Base-by-base conservation (phyloP, 2,329 filamentous ascomycete genomes). In the Trichoderma simmonsii region DNA sequence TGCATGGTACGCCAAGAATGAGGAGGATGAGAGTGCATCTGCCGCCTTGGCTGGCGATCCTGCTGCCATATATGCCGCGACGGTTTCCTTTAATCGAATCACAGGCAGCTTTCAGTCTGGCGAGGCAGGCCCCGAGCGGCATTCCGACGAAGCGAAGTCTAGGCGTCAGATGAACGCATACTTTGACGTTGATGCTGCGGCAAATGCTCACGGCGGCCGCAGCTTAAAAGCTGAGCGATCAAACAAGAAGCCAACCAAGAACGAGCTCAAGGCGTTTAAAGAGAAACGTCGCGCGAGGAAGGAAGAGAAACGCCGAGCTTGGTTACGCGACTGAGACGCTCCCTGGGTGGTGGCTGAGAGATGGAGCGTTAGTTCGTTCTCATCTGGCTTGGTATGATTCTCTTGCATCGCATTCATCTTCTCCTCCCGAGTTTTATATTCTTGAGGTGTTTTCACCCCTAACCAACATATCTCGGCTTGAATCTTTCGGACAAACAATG, bases 171-270 rank as follows among this genome's bases (percentile, higher is more conserved):
- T 98, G 92, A 93, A 93, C 79, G 93, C 94, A 54, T 98, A 92
- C 83, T 99, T 98, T 81, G 95, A 99, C 79, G 95, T 98, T 57
- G 95, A 98, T 81, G 93, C 94, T 5, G 95, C 94, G 3, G 95
- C 95, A 5, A 98, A 97, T 79, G 89, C 89, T 72, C 95, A 99
- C 78, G 92, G 97, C 77, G 96, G 96, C 2, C 89, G 92, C 72
- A 98, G 95, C 79, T 85, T 99, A 72, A 97, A 95, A 83, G 96
- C 94, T 2, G 96, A 99, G 85, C 88, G 96, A 70, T 91, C 92
- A 72, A 90, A 91, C 70, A 95, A 96, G 87, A 94, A 93, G 82
- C 86, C 95, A 28, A 92, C 85, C 71, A 97, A 95, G 85, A 86
- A 92, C 73, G 94, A 99, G 83, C 84, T 99, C 75, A 95, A 97